Evolutionary conservation across 2,329 filamentous ascomycete genomes (phyloP).

Genomic region (Bipolaris zeicola): DNA sequence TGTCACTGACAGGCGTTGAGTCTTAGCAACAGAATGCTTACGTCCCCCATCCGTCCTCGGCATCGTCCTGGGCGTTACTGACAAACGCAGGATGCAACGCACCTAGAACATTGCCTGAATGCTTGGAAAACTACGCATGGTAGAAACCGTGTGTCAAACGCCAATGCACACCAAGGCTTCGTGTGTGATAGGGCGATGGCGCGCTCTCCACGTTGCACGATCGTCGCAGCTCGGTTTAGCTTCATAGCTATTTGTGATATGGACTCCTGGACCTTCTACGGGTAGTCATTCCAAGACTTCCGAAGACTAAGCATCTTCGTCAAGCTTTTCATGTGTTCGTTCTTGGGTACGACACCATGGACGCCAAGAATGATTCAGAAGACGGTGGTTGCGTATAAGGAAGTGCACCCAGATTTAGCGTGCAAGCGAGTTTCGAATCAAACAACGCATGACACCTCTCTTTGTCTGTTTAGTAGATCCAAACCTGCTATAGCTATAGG

Average conservation of each 20-base stretch:
- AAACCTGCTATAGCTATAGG: background rate
- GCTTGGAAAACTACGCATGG: conserved; percentile 3
- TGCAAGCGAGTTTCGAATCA: background rate
- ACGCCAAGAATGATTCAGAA: background rate
- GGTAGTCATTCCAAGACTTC: background rate
- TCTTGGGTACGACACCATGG: background rate
- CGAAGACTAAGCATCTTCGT: background rate
- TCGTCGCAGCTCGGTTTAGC: conserved; percentile 16
- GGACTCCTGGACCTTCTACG: background rate
- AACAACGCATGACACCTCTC: background rate
- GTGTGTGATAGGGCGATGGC: conserved; percentile 14
- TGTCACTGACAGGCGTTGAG: background rate
- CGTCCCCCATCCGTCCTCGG: conserved; percentile 2
- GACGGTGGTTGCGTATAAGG: background rate
- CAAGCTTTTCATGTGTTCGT: background rate
- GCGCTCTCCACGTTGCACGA: conserved; percentile 17
- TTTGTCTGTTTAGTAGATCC: background rate
- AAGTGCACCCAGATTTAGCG: background rate
- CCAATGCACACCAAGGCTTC: conserved; percentile 13
- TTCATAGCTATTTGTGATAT: conserved; percentile 1
- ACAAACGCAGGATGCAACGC: conserved; percentile 26
- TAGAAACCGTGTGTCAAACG: conserved; percentile 14
- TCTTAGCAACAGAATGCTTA: conserved; percentile 13
- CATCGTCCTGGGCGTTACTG: background rate
- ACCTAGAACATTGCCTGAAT: conserved; percentile 16